Percentiles rank a stretch among this genome's conserved stretches.
phyloP scores from a whole-genome alignment of 805 yeast species.

The Cyberlindnera americana region DNA sequence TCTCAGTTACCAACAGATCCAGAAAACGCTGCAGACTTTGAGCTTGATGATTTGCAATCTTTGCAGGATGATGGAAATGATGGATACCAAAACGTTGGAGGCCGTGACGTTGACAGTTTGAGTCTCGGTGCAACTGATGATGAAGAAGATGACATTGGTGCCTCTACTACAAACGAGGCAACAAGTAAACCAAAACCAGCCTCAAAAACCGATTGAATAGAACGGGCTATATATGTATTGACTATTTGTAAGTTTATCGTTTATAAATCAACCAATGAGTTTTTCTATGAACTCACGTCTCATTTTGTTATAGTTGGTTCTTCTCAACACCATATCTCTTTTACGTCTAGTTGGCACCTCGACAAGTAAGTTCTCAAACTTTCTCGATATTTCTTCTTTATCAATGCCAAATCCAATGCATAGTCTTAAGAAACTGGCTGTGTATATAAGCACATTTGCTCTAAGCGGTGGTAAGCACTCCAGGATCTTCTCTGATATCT shows the following conservation, averaged over 20 bases:
- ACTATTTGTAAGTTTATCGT: neutral
- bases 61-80: constrained; percentile 32
- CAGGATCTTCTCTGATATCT: constrained; percentile 31
- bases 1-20: constrained; percentile 87
- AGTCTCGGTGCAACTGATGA: constrained; percentile 21
- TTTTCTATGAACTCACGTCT: constrained; percentile 31
- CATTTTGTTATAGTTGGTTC: constrained; percentile 27
- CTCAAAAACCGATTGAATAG: neutral
- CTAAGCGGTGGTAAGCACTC: constrained; percentile 39
- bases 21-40: constrained; percentile 63
- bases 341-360: constrained; percentile 30
- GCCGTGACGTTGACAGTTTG: constrained; percentile 26
- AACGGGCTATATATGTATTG: too few species aligned
- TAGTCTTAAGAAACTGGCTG: constrained; percentile 36
- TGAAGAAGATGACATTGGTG: constrained; percentile 10
- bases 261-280: constrained; percentile 18
- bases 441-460: constrained; percentile 39
- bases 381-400: constrained; percentile 18
- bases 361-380: constrained; percentile 32
- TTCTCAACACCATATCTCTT: constrained; percentile 24
- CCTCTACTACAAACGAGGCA: too few species aligned
- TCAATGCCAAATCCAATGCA: constrained; percentile 28
- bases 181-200: constrained; percentile 5
- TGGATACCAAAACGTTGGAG: constrained; percentile 26
- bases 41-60: constrained; percentile 51